Base-by-base conservation (phyloP, 1,284 basidiomycete genomes). In the Marasmius tenuissimus region DNA sequence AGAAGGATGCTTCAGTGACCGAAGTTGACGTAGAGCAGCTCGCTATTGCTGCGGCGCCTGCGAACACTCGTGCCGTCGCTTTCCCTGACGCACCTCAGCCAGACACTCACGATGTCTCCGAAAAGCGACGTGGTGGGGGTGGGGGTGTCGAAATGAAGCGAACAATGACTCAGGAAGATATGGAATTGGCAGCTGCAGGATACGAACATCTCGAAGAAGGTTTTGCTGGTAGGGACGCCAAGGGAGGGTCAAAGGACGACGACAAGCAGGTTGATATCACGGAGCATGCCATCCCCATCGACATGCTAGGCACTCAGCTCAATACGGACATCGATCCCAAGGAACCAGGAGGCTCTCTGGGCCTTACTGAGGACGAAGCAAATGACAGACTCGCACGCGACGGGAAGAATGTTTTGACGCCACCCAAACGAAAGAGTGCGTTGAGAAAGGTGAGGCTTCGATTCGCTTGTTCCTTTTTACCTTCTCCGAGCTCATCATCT, bases 401-500 rank as follows among this genome's bases (percentile, higher is more conserved):
- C 69, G 87, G 87, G 1, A 80, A 71, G 39, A 89, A 89, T 69
- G 69, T 87, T 42, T 77, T 89, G 49, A 88, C 86, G 3, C 87
- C 87, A n/a, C 86, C 86, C 1, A 84, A 83, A 72, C 87, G 86
- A 72, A 87, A 86, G 69, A 86, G 85, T 50, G 84, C 85, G 38
- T 69, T 87, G 14, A 79, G 81, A 66, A 87, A 87, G 82, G 87
- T 87, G 34, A 54, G 52, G 12, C 38, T 54, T 37, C 38, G 10
- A 38, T 16, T 54, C 27, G 10, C 3, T 20, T 10, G 33, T 16
- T 1, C 63, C 35, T 74, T 63, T 59, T 37, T n/a, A 20, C 51
- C 34, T 38, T 51, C 40, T 39, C 37, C 58, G 61, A 42, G 54
- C 42, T 40, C 59, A 22, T 27, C 48, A 51, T 50, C 61, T 54